A percentile compares a stretch with the other conserved stretches of the same genome.
Conservation (phyloP, 768 basidiomycete genomes). For the Russula emetica region DNA sequence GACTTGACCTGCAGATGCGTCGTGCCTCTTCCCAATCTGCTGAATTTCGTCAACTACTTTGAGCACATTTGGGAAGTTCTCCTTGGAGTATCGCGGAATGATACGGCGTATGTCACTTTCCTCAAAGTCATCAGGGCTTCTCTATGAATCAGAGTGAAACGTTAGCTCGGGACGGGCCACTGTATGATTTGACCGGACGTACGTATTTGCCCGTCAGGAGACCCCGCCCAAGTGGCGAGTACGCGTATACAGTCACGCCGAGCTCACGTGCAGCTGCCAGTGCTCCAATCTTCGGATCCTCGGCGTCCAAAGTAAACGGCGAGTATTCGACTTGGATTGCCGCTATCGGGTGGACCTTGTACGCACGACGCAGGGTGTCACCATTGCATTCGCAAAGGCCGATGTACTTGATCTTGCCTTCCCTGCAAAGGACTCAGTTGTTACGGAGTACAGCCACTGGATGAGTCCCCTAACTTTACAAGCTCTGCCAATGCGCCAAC, state of each 20-base stretch:
- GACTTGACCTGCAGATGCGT: slow-evolving; percentile 45
- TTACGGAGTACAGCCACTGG: slow-evolving; percentile 31
- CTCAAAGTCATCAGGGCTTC: slow-evolving; percentile 42
- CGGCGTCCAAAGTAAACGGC: slow-evolving; percentile 37
- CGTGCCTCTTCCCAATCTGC: slow-evolving; percentile 37
- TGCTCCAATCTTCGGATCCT: slow-evolving; percentile 35
- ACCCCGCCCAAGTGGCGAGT: slow-evolving; percentile 48
- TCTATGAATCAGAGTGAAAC: slow-evolving; percentile 27
- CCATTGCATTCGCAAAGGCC: slow-evolving; percentile 38
- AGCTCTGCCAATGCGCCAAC: slow-evolving; percentile 27
- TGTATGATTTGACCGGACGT: slow-evolving; percentile 10
- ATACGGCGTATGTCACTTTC: slow-evolving; percentile 37
- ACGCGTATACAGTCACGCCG: slow-evolving; percentile 41
- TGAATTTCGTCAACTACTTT: slow-evolving; percentile 38
- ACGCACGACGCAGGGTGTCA: slow-evolving; percentile 37
- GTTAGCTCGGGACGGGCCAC: neutral
- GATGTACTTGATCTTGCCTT: slow-evolving; percentile 37
- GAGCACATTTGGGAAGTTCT: slow-evolving; percentile 46
- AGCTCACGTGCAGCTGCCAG: slow-evolving; percentile 39
- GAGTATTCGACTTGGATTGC: slow-evolving; percentile 40
- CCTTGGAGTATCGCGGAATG: slow-evolving; percentile 39
- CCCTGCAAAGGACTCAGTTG: slow-evolving; percentile 24
- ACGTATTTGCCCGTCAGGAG: slow-evolving; percentile 46
- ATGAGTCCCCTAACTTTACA: slow-evolving; percentile 35
- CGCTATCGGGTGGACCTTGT: slow-evolving; percentile 37